Base-by-base conservation (phyloP, 139 green algal genomes). In the Chlamydomonas incerta region DNA sequence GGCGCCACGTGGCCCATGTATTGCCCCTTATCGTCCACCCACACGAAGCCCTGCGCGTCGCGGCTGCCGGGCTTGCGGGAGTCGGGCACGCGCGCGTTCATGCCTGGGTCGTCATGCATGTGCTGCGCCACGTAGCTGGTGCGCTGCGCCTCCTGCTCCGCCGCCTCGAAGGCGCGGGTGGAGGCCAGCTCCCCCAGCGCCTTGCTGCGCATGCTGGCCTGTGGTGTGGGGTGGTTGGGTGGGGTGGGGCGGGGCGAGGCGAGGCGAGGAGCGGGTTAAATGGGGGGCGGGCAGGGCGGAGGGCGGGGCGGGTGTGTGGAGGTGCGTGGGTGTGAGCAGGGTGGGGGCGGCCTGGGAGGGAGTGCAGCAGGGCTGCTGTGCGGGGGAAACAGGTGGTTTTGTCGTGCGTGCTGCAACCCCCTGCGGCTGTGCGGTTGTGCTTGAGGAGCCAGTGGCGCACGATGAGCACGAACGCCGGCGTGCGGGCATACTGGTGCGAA, bases 121-220 rank as follows among this genome's bases (percentile, higher is more conserved):
- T 70, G 63, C 18, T 29, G 5, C n/a, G 63, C 63, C 29, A 70
- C 63, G 63, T 65, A 41, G 41, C 46, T 46, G 37, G 63, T 50
- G 29, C 28, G 41, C 23, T 83, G 29, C 28, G 57, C 3, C 5
- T 18, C 77, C 18, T 34, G 20, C 28, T 34, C 37, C 5, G 77
- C 63, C 6, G 14, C 63, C n/a, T 70, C 63, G 11, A 37, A 37
- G 29, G 63, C 29, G 6, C 10, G 13, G 14, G 13, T 35, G n/a
- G 13, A 21, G 29, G 63, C 63, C 21, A 83, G 35, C n/a, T 83
- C 63, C 5, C 5, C 33, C 29, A 83, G 60, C 18, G 75, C 75
- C 60, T 82, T 72, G 28, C n/a, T 34, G 2, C 63, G 60, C 20
- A 83, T 52, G 62, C 63, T 66, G 13, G 76, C 18, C 76, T 83